Evolutionary conservation across 2,329 filamentous ascomycete genomes (phyloP).

Genomic region (Phoma sp.): DNA sequence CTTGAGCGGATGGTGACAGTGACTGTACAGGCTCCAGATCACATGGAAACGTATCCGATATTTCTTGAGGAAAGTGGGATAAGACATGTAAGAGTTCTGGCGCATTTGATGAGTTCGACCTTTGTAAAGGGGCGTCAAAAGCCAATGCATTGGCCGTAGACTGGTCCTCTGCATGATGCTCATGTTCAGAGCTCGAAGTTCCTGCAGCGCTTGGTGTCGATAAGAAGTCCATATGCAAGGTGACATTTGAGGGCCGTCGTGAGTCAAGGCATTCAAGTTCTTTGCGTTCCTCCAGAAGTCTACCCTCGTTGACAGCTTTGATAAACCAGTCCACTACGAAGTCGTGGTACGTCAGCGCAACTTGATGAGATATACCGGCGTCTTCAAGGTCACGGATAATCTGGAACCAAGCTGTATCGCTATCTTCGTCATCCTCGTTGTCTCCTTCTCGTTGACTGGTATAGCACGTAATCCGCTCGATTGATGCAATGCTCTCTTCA

Average conservation of each 20-base stretch:
- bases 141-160: not conserved
- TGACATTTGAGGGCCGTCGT: constrained; percentile 9
- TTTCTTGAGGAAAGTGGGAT: too few species aligned
- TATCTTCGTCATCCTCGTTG: constrained; percentile 32
- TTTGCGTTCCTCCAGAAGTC: constrained; percentile 30
- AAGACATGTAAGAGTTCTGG: constrained; percentile 2
- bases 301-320: constrained; percentile 39
- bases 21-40: not conserved
- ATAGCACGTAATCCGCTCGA: constrained; percentile 29
- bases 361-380: constrained; percentile 33
- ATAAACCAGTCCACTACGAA: constrained; percentile 43
- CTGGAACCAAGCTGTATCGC: constrained; percentile 36
- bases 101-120: constrained; percentile 7
- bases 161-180: not conserved
- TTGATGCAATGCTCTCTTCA: constrained; percentile 36
- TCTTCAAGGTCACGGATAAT: constrained; percentile 43
- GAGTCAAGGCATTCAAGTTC: constrained; percentile 11
- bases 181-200: not conserved
- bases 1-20: not conserved
- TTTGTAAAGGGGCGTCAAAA: not conserved
- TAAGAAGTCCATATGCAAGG: not conserved
- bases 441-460: constrained; percentile 18
- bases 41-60: not conserved
- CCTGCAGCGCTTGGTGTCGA: not conserved
- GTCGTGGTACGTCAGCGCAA: constrained; percentile 32